Conservation (phyloP, 805 yeast species). For the Saccharomycopsis guyanensis region DNA sequence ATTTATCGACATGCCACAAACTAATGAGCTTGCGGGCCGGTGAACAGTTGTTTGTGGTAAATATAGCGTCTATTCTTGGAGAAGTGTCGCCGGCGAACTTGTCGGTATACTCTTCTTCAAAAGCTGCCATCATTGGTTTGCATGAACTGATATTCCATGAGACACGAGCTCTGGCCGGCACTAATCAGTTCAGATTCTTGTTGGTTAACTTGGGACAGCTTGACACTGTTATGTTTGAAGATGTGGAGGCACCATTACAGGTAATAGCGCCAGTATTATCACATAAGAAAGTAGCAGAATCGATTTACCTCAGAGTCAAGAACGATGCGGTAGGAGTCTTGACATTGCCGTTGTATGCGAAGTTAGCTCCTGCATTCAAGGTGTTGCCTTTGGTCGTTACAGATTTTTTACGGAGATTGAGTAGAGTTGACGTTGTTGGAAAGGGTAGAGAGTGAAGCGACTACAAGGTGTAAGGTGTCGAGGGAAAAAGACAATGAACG, state of each 20-base stretch:
- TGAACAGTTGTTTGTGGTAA: slow-evolving; percentile 29
- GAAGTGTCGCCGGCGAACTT: slow-evolving; percentile 35
- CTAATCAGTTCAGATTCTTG: slow-evolving; percentile 26
- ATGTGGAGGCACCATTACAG: slow-evolving; percentile 30
- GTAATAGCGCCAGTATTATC: slow-evolving; percentile 38
- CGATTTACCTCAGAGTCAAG: slow-evolving; percentile 26
- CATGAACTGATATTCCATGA: slow-evolving; percentile 37
- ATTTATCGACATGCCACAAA: slow-evolving; percentile 12
- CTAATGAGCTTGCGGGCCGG: slow-evolving; percentile 4
- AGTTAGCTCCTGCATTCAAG: slow-evolving; percentile 31
- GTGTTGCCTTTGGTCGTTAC: slow-evolving; percentile 31
- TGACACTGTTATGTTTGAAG: slow-evolving; percentile 34
- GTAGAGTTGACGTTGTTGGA: slow-evolving; percentile 17
- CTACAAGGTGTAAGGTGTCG: too few species aligned
- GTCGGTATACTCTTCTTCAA: slow-evolving; percentile 36
- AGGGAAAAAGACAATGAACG: too few species aligned
- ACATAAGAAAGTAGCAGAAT: slow-evolving; percentile 27
- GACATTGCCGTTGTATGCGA: slow-evolving; percentile 36
- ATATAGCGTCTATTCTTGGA: slow-evolving; percentile 36
- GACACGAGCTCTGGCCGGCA: slow-evolving; percentile 4
- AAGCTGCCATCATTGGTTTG: slow-evolving; percentile 34
- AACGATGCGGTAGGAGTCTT: slow-evolving; percentile 32
- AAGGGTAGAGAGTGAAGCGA: not conserved
- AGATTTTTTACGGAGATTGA: slow-evolving; percentile 22
- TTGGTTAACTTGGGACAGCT: slow-evolving; percentile 40